Percentiles rank a stretch among this genome's conserved stretches.
Conservation (phyloP, 1,284 basidiomycete species). For the Cronartium ribicola region DNA sequence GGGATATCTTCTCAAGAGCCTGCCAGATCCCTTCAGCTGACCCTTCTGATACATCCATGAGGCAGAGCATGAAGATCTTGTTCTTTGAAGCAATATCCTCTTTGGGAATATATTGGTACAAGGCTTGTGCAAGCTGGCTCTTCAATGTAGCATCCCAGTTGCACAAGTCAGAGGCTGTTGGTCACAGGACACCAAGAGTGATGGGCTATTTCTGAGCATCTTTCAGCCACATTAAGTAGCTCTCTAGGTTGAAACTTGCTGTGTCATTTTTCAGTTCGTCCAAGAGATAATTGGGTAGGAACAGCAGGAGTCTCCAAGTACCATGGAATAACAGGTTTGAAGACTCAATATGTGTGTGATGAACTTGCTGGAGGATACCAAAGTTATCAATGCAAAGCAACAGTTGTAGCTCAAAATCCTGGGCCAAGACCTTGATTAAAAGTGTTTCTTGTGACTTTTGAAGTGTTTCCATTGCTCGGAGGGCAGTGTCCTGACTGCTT, state of each 20-base stretch:
- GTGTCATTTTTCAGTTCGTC: background rate
- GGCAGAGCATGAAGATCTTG: constrained; percentile 7
- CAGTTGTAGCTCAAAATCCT: background rate
- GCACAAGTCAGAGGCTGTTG: background rate
- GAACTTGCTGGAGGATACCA: constrained; percentile 12
- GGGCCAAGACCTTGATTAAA: background rate
- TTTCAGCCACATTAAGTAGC: background rate
- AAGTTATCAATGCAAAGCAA: constrained; percentile 22
- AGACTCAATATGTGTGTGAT: background rate
- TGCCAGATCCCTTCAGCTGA: constrained; percentile 17
- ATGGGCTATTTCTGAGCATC: background rate
- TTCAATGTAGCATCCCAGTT: background rate
- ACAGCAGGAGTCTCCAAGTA: constrained; percentile 16
- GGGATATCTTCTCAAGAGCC: background rate
- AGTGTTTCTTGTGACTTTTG: background rate
- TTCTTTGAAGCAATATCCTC: background rate
- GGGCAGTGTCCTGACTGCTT: background rate
- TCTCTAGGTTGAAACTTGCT: background rate
- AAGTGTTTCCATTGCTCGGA: background rate
- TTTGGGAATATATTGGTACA: background rate
- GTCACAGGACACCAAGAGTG: background rate
- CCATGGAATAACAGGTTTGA: constrained; percentile 8
- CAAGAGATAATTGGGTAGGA: background rate
- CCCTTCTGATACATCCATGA: constrained; percentile 19
- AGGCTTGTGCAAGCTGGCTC: background rate